Percentiles rank a stretch among this genome's conserved stretches.
phyloP scores from a whole-genome alignment of 306 rosid species.

The Potentilla sterilis region DNA sequence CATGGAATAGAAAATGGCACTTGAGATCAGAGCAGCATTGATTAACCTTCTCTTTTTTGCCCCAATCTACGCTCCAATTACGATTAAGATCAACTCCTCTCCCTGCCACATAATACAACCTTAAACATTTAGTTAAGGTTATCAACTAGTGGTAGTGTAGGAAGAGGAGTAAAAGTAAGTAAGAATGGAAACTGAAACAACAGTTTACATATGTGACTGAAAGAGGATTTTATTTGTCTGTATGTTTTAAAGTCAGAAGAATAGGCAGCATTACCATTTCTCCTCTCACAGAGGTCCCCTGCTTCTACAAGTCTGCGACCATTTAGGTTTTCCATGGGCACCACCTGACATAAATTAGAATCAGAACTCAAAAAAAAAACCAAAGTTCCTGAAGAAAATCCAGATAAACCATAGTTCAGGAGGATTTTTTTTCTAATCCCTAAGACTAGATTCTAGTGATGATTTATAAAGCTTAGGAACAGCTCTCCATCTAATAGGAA shows the following conservation, averaged over 20 bases:
- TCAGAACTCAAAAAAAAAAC: slow-evolving; percentile 23
- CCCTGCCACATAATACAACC: slow-evolving; percentile 52
- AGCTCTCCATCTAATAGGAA: not conserved
- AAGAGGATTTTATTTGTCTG: not conserved
- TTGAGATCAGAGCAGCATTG: slow-evolving; percentile 13
- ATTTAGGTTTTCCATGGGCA: slow-evolving; percentile 90
- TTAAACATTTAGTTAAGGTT: slow-evolving; percentile 22
- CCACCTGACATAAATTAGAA: slow-evolving; percentile 55
- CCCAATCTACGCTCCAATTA: slow-evolving; percentile 99
- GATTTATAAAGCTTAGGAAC: not conserved
- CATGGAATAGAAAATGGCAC: not conserved
- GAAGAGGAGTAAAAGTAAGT: not conserved
- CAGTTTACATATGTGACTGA: not conserved
- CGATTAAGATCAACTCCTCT: slow-evolving; percentile 99
- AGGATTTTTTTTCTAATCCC: not conserved
- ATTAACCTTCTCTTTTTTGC: slow-evolving; percentile 91
- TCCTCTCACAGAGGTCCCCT: slow-evolving; percentile 91
- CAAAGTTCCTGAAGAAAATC: slow-evolving; percentile 1
- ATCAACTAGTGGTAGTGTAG: slow-evolving; percentile 1
- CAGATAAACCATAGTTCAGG: not conserved
- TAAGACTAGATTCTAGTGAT: not conserved
- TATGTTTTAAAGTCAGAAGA: slow-evolving; percentile 21
- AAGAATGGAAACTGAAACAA: not conserved
- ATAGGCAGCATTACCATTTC: slow-evolving; percentile 66
- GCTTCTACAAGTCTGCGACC: slow-evolving; percentile 91